Base-by-base conservation (phyloP, 2,329 filamentous ascomycete genomes). In the Monosporascus sp. region DNA sequence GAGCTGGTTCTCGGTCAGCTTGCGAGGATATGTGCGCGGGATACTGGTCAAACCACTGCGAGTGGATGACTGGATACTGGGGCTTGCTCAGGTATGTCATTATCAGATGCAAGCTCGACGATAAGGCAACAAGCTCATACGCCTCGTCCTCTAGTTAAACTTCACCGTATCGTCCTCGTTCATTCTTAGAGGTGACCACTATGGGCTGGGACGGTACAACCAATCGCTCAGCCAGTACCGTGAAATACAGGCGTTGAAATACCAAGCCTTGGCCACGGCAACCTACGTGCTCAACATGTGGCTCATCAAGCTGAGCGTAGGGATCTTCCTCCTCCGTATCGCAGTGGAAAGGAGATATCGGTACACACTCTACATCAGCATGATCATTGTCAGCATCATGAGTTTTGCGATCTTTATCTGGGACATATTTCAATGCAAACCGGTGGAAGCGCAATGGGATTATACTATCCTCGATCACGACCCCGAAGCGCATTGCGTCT, bases 261-360 rank as follows among this genome's bases (percentile, higher is more conserved):
- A 73, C 67, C 78, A 81, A 68, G 74, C 78, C 24, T 59, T 81
- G 31, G 75, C 76, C 11, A 77, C 77, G 1, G 74, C 72, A 6
- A 74, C 73, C 2, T 81, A 81, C 51, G 67, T 81, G 45, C 56
- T 74, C 9, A 72, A 79, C 55, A 82, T 82, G 78, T 75, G 80
- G 71, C 74, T 82, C 54, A 74, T 80, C 65, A 82, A 82, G 65
- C 65, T 81, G 49, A 79, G 79, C 65, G 80, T 82, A 48, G 75
- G 73, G 36, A 67, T 81, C 53, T 80, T 80, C 54, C 70, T 81
- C 8, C 63, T 82, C 18, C 71, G 76, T 6, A 67, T 81, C 17
- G 73, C 77, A 1, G 70, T 72, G 3, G 67, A 72, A 42, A 73
- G 67, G 47, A 62, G 72, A 20, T 82, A 81, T 60, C 74, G 69